Evolutionary conservation across 2,329 filamentous ascomycete genomes (phyloP), one percentile per base, ranked within the genome.

Genomic region (Colletotrichum cereale): DNA sequence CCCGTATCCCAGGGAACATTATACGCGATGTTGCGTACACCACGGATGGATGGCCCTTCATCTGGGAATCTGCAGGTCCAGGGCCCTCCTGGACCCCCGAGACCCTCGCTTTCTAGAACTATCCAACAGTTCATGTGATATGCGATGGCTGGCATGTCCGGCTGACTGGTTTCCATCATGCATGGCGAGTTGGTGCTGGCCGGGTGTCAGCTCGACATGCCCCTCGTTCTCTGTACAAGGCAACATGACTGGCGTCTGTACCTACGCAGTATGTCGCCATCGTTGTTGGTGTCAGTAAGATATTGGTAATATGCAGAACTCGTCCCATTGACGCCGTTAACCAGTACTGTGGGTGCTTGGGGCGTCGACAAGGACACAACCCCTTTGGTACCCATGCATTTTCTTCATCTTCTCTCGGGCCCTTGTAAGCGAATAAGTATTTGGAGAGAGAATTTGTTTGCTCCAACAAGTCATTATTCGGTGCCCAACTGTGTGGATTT

Each of bases 391-490:
- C 10, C 4, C 18, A 47, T 58, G 29, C 18, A 47, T 58, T 38
- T 58, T n/a, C 34, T 61, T 5, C 6, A 3, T 18, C 11, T 48
- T 5, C 14, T 61, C 24, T 18, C 11, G 31, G n/a, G n/a, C n/a
- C 24, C 36, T 62, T 14, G n/a, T 38, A 5, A 16, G 29, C 44
- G 14, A 14, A 31, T n/a, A 36, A 50, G 12, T n/a, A 50, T 50
- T 34, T 8, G 34, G 12, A 50, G 44, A 38, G 31, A 4, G 4
- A 48, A 11, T 18, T 36, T 62, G 44, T n/a, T 47, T 62, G 26
- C n/a, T 62, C 38, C 29, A 34, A 24, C n/a, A 29, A 62, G 44
- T 48, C 34, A 29, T 48, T 50, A 62, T 62, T 40, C 36, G n/a
- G 44, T 26, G 26, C 36, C n/a, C 58, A 38, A 29, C n/a, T 7